Percentiles rank a stretch among this genome's conserved stretches.
phyloP scores from a whole-genome alignment of 2,329 filamentous ascomycete genomes.

The Colletotrichum echinochloae region DNA sequence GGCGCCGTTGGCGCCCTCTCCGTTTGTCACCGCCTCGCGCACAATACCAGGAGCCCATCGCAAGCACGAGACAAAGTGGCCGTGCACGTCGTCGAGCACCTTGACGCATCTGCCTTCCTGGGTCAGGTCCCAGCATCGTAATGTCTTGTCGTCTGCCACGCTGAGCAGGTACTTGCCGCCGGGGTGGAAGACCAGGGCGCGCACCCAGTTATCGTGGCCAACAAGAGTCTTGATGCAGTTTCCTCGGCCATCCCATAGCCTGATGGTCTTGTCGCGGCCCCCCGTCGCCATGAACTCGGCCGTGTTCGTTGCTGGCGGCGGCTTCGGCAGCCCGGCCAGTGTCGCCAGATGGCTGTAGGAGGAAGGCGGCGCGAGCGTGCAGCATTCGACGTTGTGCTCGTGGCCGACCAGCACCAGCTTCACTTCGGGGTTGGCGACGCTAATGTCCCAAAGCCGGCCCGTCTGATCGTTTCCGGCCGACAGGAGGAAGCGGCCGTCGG shows the following conservation, averaged over 20 bases:
- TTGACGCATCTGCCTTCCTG: slow-evolving; percentile 94
- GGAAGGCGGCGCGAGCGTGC: slow-evolving; percentile 83
- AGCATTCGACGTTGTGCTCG: slow-evolving; percentile 88
- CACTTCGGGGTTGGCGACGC: slow-evolving; percentile 73
- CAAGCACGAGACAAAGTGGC: slow-evolving; percentile 87
- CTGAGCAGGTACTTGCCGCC: slow-evolving; percentile 91
- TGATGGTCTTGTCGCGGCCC: slow-evolving; percentile 89
- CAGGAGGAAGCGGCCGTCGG: slow-evolving; percentile 85
- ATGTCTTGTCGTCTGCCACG: slow-evolving; percentile 88
- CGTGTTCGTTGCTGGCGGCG: slow-evolving; percentile 77
- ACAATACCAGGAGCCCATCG: slow-evolving; percentile 85
- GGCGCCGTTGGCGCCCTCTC: slow-evolving; percentile 54
- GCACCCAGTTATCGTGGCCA: slow-evolving; percentile 96
- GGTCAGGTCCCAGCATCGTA: slow-evolving; percentile 92
- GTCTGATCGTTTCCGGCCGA: slow-evolving; percentile 88
- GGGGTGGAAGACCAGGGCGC: slow-evolving; percentile 87
- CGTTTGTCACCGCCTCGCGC: slow-evolving; percentile 64
- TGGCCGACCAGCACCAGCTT: slow-evolving; percentile 87
- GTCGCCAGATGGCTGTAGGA: slow-evolving; percentile 82
- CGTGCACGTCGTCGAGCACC: slow-evolving; percentile 80
- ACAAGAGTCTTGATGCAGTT: slow-evolving; percentile 85
- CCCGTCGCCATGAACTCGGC: slow-evolving; percentile 93
- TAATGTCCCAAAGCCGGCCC: slow-evolving; percentile 86
- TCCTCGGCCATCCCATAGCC: slow-evolving; percentile 88
- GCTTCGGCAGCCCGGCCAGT: slow-evolving; percentile 85